Evolutionary conservation across 1,284 basidiomycete species (phyloP).

Genomic region (Butyriboletus appendiculatus): DNA sequence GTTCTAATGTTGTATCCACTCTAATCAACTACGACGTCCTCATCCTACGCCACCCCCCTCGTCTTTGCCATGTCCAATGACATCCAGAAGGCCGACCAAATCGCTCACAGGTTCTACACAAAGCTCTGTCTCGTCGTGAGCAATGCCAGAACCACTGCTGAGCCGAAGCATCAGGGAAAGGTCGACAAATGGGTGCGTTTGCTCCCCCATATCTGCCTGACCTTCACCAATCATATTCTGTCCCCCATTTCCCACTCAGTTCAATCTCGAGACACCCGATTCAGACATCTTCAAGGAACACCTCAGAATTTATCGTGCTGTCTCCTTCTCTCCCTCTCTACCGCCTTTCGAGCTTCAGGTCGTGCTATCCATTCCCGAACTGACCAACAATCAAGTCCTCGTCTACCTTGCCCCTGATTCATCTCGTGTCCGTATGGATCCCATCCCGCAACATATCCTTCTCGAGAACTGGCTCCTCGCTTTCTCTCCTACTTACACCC

Average conservation of each 20-base stretch:
- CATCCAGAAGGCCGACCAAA: constrained; percentile 77
- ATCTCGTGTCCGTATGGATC: constrained; percentile 62
- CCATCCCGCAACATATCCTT: constrained; percentile 64
- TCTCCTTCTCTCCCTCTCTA: constrained; percentile 48
- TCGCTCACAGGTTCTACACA: constrained; percentile 75
- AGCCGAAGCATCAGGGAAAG: constrained; percentile 46
- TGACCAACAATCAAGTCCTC: constrained; percentile 67
- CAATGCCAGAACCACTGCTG: constrained; percentile 62
- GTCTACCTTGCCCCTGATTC: constrained; percentile 60
- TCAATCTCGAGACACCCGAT: constrained; percentile 77
- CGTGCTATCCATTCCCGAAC: constrained; percentile 65
- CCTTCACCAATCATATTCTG: not conserved
- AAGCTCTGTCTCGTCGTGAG: constrained; percentile 75
- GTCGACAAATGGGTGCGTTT: constrained; percentile 75
- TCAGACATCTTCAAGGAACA: constrained; percentile 65
- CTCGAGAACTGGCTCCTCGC: constrained; percentile 72
- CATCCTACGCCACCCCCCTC: constrained; percentile 3
- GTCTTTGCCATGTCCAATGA: constrained; percentile 47
- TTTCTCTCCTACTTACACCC: constrained; percentile 42
- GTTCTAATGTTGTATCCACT: constrained; percentile 31
- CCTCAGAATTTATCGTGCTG: constrained; percentile 58
- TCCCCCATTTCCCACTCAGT: constrained; percentile 41
- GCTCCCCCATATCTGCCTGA: not conserved
- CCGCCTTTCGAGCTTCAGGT: constrained; percentile 65
- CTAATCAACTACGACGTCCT: constrained; percentile 22